A percentile compares a stretch with the other conserved stretches of the same genome.
phyloP scores from a whole-genome alignment of 2,329 filamentous ascomycete genomes.

The Hymenoscyphus fructigenus region DNA sequence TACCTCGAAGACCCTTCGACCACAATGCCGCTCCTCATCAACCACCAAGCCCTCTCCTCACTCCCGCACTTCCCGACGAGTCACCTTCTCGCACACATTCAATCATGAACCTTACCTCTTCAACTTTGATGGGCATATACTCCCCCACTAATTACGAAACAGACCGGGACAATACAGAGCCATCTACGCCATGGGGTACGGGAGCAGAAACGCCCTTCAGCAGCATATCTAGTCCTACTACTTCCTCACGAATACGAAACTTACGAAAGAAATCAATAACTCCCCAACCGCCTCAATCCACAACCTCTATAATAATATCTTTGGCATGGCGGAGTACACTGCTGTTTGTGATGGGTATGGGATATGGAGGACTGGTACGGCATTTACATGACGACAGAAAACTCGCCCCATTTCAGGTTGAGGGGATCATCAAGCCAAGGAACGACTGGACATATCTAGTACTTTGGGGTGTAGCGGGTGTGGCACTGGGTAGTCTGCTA shows the following conservation, averaged over 20 bases:
- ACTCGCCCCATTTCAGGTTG: constrained; percentile 59
- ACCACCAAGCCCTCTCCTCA: constrained; percentile 56
- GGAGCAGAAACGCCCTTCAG: constrained; percentile 63
- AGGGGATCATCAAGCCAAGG: constrained; percentile 43
- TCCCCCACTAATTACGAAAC: constrained; percentile 60
- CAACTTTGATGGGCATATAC: constrained; percentile 91
- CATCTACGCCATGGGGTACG: constrained; percentile 73
- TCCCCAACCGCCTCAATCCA: constrained; percentile 33
- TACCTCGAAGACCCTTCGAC: constrained; percentile 71
- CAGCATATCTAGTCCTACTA: constrained; percentile 8
- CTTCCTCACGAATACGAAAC: constrained; percentile 10
- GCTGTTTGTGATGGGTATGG: constrained; percentile 75
- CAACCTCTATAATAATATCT: constrained; percentile 27
- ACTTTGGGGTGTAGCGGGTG: constrained; percentile 80
- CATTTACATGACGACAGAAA: constrained; percentile 71
- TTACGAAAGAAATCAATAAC: constrained; percentile 11
- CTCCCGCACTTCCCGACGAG: constrained; percentile 57
- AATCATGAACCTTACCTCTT: constrained; percentile 81
- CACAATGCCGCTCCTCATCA: constrained; percentile 49
- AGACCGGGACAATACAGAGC: constrained; percentile 50
- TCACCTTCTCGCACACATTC: constrained; percentile 70
- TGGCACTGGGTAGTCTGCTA: constrained; percentile 73
- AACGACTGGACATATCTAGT: constrained; percentile 66
- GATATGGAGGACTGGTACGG: constrained; percentile 79
- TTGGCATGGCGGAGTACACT: constrained; percentile 62